These are phyloP conservation scores for Plantago coronopus DNA, from an alignment of 305 asterid species.

Conservation along the genomic window DNA sequence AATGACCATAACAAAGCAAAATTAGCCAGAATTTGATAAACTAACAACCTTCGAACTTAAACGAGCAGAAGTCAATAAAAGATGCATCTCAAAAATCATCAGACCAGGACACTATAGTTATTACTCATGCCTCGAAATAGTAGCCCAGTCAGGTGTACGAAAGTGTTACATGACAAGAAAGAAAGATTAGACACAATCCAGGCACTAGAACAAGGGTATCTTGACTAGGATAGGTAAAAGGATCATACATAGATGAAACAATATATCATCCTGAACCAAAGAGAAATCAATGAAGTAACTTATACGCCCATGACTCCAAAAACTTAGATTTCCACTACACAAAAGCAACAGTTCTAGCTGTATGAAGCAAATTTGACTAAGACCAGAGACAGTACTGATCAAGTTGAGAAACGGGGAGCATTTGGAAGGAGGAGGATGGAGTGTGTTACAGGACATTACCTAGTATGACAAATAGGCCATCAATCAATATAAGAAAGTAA, in stretches of 20 bases:
- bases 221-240: not conserved
- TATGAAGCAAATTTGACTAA: slow-evolving; percentile 12
- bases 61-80: not conserved
- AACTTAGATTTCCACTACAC: not conserved
- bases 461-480: too few relatives aligned
- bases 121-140: slow-evolving; percentile 3
- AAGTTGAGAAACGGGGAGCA: too few relatives aligned
- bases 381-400: not conserved
- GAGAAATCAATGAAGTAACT: not conserved
- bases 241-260: not conserved
- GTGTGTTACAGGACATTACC: too few relatives aligned
- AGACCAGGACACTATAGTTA: not conserved
- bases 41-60: slow-evolving; percentile 10
- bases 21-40: slow-evolving; percentile 7
- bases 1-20: slow-evolving; percentile 12
- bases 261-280: not conserved
- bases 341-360: slow-evolving; percentile 1
- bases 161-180: not conserved
- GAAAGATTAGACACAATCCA: not conserved
- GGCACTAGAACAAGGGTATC: not conserved
- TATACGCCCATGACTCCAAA: not conserved
- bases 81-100: not conserved
- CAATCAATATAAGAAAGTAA: not conserved
- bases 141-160: not conserved
- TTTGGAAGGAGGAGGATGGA: too few relatives aligned